These are phyloP conservation scores for Puccinia polysora DNA, from an alignment of 1,284 basidiomycete species.

Conservation along the genomic window DNA sequence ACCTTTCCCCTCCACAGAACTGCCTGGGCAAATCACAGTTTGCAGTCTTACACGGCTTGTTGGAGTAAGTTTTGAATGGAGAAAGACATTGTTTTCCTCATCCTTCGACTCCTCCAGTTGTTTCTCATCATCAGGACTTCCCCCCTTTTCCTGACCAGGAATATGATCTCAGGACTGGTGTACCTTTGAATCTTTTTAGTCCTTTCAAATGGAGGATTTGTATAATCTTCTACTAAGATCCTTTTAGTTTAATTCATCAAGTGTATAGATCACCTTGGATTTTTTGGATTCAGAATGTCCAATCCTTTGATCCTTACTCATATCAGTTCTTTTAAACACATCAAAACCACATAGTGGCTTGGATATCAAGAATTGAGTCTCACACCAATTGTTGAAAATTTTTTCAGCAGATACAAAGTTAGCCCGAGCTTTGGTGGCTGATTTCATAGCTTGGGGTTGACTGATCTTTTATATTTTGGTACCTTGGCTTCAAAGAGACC, in stretches of 20 bases:
- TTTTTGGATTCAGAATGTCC: conserved; percentile 1
- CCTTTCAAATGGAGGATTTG: conserved; percentile 17
- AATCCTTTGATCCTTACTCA: neutral
- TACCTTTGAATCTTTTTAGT: conserved; percentile 8
- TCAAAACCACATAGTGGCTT: neutral
- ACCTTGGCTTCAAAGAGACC: conserved; percentile 4
- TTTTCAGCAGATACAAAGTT: conserved; percentile 5
- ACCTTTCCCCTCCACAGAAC: too few species aligned
- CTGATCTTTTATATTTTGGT: conserved; percentile 20
- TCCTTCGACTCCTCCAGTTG: neutral
- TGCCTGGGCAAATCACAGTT: too few species aligned
- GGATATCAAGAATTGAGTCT: neutral
- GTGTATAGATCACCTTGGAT: conserved; percentile 7
- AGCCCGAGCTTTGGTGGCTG: conserved; percentile 3
- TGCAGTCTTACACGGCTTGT: too few species aligned
- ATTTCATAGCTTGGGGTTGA: conserved; percentile 23
- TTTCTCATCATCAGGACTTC: conserved; percentile 6
- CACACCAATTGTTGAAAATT: conserved; percentile 10
- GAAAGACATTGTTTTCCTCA: conserved; percentile 2
- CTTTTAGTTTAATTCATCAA: conserved; percentile 18
- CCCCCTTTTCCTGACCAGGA: conserved; percentile 1
- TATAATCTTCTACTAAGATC: conserved; percentile 13
- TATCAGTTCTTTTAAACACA: neutral
- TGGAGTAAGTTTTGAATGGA: conserved; percentile 10
- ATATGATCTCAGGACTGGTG: conserved; percentile 8